Evolutionary conservation across 306 rosid genomes (phyloP).

Genomic region (Echinosophora koreensis): DNA sequence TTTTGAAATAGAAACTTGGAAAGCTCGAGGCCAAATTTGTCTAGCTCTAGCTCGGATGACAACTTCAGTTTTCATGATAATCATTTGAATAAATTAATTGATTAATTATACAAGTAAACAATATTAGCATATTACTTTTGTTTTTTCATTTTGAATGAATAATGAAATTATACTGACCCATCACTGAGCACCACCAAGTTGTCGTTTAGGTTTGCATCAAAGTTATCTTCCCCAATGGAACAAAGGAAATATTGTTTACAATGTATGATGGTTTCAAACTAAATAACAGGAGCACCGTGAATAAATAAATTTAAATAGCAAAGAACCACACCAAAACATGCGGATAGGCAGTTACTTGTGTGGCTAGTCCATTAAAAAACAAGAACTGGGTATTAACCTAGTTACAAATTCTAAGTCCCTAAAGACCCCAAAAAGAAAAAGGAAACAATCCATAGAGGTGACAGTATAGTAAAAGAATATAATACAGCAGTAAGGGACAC

Average conservation of each 20-base stretch:
- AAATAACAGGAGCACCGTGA: no score
- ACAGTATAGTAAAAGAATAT: conserved; percentile 18
- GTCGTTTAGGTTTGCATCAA: background rate
- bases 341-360: no score
- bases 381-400: background rate
- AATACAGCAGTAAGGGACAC: conserved; percentile 26
- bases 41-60: background rate
- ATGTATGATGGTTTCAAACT: no score
- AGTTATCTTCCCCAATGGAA: background rate
- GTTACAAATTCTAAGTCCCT: background rate
- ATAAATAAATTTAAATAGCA: background rate
- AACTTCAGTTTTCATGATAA: background rate
- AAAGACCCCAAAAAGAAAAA: background rate
- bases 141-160: no score
- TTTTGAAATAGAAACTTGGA: no score
- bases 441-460: background rate
- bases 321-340: background rate
- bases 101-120: background rate
- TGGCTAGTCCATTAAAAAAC: no score
- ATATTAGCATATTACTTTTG: background rate
- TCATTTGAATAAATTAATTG: no score
- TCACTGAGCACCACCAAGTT: background rate
- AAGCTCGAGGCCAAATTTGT: background rate
- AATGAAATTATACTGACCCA: background rate
- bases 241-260: background rate